Evolutionary conservation across 345 rosid species (phyloP).

Genomic region (Brassica cretica): DNA sequence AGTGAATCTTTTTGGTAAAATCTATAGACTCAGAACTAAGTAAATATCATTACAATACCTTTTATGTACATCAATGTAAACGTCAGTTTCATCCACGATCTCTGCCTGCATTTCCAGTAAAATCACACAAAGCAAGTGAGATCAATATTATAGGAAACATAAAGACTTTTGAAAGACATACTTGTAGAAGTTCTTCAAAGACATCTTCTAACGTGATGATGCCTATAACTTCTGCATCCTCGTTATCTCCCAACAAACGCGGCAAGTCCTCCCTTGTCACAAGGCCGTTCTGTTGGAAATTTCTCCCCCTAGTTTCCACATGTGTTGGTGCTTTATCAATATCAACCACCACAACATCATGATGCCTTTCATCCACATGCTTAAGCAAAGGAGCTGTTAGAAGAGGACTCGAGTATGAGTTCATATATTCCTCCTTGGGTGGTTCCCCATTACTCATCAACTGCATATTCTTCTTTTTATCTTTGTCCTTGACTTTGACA

Average conservation of each 20-base stretch:
- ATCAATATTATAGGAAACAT: neutral
- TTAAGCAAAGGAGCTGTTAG: slow-evolving; percentile 57
- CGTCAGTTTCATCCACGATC: slow-evolving; percentile 81
- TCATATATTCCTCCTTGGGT: slow-evolving; percentile 24
- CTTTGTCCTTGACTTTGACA: slow-evolving; percentile 53
- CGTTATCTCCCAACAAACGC: slow-evolving; percentile 53
- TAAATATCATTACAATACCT: slow-evolving; percentile 42
- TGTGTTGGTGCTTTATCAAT: slow-evolving; percentile 49
- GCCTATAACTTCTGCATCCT: slow-evolving; percentile 81
- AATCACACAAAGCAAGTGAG: slow-evolving; percentile 23
- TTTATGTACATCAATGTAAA: slow-evolving; percentile 73
- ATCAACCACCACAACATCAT: slow-evolving; percentile 47
- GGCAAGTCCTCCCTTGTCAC: slow-evolving; percentile 37
- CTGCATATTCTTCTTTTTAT: slow-evolving; percentile 37
- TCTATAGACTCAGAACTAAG: neutral
- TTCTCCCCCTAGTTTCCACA: slow-evolving; percentile 37
- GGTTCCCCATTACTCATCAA: slow-evolving; percentile 36
- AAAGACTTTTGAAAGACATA: slow-evolving; percentile 33
- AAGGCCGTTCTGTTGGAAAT: slow-evolving; percentile 38
- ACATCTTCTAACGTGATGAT: slow-evolving; percentile 85
- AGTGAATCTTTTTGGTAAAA: slow-evolving; percentile 1
- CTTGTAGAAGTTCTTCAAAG: slow-evolving; percentile 86
- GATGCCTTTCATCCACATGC: slow-evolving; percentile 40
- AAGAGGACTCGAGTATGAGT: slow-evolving; percentile 32
- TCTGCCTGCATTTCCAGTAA: slow-evolving; percentile 56